These are phyloP conservation scores for Bipolaris bicolor DNA, from an alignment of 2,329 filamentous ascomycete species.

Conservation along the genomic window DNA sequence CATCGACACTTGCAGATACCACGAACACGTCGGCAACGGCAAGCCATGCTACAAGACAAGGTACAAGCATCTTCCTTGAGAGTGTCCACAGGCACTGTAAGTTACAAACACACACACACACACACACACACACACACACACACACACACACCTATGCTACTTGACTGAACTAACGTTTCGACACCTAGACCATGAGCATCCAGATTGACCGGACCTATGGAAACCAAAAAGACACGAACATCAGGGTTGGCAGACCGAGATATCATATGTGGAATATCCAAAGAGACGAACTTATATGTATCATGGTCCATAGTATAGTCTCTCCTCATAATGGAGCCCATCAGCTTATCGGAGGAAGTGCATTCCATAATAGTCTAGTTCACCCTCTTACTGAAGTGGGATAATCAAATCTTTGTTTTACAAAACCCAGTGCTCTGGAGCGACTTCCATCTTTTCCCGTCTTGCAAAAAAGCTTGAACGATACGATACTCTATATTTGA, in stretches of 20 bases:
- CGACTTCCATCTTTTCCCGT: too few relatives aligned
- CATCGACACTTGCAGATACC: neutral
- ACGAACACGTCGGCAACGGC: neutral
- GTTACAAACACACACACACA: neutral
- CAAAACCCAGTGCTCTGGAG: neutral
- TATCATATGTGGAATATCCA: neutral
- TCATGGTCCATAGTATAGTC: neutral
- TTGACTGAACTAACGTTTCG: neutral
- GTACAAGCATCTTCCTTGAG: neutral
- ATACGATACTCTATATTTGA: neutral
- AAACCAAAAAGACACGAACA: neutral
- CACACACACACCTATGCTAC: neutral
- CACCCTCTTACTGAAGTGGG: neutral
- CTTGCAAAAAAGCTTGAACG: neutral
- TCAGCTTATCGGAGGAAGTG: neutral
- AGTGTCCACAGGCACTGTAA: neutral
- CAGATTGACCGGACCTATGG: too few relatives aligned
- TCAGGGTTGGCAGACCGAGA: neutral
- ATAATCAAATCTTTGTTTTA: neutral
- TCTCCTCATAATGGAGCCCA: neutral
- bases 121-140: too few relatives aligned
- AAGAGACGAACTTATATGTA: neutral
- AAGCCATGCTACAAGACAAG: neutral
- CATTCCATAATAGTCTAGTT: too few relatives aligned
- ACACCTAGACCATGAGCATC: neutral